A percentile compares a stretch with the other conserved stretches of the same genome.
These are phyloP conservation scores for Mortierella hygrophila DNA, from an alignment of 192 early-diverging fungal species.

Conservation along the genomic window DNA sequence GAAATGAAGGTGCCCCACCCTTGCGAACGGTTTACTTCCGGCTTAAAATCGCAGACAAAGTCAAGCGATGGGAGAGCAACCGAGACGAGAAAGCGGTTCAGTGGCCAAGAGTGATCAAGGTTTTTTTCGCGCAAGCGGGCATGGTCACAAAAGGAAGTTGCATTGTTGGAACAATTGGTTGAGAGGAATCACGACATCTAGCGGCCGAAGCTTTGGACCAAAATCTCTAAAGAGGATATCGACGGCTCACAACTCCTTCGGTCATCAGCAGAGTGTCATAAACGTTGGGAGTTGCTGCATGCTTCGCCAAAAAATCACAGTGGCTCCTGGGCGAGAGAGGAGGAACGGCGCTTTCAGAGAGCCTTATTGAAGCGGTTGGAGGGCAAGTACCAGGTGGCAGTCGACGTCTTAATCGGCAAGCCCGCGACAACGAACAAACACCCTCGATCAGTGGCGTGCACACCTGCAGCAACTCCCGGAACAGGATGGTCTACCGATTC, in stretches of 20 bases:
- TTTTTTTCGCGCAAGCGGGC: not conserved
- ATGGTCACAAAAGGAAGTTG: conserved; percentile 10
- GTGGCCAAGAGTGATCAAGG: not conserved
- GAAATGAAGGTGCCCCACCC: not conserved
- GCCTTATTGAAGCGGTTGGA: conserved; percentile 3
- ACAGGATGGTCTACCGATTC: not conserved
- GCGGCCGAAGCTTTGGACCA: not conserved
- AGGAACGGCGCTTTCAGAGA: not conserved
- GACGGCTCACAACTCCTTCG: not conserved
- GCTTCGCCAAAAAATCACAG: too few species aligned
- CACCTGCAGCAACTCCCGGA: not conserved
- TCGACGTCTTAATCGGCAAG: not conserved
- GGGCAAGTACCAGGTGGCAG: not conserved
- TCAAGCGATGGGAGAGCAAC: not conserved
- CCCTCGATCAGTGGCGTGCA: not conserved
- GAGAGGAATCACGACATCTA: not conserved
- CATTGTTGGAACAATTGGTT: not conserved
- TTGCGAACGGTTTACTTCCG: not conserved
- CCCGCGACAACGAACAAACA: not conserved
- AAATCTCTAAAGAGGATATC: not conserved
- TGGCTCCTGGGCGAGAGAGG: not conserved
- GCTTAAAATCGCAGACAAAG: not conserved
- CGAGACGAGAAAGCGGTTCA: not conserved
- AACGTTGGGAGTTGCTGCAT: not conserved
- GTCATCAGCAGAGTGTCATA: not conserved